Evolutionary conservation across 106 monocot species (phyloP).

Genomic region (Platanthera guangdongensis): DNA sequence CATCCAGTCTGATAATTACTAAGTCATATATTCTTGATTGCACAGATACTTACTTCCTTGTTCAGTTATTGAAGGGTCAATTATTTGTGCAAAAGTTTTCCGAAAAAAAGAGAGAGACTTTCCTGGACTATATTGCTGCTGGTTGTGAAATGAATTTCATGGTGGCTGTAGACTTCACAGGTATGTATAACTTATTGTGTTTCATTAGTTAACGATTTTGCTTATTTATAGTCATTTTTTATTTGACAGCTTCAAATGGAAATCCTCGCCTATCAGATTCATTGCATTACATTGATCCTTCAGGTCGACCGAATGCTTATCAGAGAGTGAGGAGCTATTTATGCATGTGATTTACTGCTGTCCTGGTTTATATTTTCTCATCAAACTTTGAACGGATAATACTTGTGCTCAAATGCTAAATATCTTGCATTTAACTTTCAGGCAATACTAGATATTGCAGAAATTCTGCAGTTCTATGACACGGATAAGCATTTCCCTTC

Average conservation of each 20-base stretch:
- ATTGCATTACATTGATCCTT: constrained; percentile 92
- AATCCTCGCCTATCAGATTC: constrained; percentile 95
- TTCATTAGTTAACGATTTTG: constrained; percentile 44
- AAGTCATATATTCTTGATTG: neutral
- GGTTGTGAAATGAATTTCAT: constrained; percentile 77
- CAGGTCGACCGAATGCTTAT: constrained; percentile 91
- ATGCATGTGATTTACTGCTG: neutral
- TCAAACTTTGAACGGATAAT: neutral
- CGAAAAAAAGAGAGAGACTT: constrained; percentile 46
- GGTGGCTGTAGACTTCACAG: constrained; percentile 31
- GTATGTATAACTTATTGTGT: constrained; percentile 26
- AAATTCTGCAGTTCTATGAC: constrained; percentile 86
- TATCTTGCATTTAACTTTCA: constrained; percentile 13
- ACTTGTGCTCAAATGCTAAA: neutral
- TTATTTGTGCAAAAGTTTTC: constrained; percentile 63
- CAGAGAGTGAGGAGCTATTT: constrained; percentile 69
- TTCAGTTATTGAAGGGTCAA: constrained; percentile 69
- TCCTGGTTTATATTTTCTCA: neutral
- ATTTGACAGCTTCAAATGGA: constrained; percentile 85
- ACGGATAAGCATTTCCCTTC: constrained; percentile 74
- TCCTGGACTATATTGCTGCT: constrained; percentile 81
- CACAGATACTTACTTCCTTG: neutral
- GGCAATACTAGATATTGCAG: constrained; percentile 91
- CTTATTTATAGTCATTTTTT: constrained; percentile 3
- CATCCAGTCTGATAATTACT: neutral